Evolutionary conservation across 1,139 yeast species (phyloP).

Genomic region (Blastobotrys apis): DNA sequence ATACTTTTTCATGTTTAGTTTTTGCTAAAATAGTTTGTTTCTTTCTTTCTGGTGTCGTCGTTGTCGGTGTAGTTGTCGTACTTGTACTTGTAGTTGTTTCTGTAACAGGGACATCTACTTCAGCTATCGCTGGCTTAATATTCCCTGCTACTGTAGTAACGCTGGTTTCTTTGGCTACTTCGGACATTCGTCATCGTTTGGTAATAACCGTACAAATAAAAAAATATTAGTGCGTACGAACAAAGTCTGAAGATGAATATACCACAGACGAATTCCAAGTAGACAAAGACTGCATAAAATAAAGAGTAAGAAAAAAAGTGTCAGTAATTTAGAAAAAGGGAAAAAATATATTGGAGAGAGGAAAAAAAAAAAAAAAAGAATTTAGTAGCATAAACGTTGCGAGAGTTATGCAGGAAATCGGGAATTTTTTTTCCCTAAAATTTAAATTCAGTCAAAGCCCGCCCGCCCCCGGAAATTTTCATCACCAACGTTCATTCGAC

Average conservation of each 20-base stretch:
- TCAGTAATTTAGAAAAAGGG: neutral
- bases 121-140: neutral
- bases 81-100: neutral
- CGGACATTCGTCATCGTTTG: constrained; percentile 10
- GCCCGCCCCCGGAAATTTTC: no score
- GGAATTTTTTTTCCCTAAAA: no score
- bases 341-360: no score
- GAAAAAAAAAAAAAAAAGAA: neutral
- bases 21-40: neutral
- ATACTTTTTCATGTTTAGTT: neutral
- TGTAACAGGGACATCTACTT: neutral
- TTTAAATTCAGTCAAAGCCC: no score
- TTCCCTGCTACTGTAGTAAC: neutral
- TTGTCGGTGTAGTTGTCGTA: neutral
- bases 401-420: no score
- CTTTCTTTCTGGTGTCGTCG: neutral
- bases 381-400: neutral
- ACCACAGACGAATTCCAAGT: no score
- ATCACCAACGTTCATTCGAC: no score
- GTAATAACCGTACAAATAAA: no score
- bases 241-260: no score
- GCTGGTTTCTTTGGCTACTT: neutral
- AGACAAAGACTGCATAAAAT: no score
- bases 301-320: no score
- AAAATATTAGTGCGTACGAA: no score